These are phyloP conservation scores for Hypoxylon sp. DNA, from an alignment of 2,329 filamentous ascomycete species.

Conservation along the genomic window DNA sequence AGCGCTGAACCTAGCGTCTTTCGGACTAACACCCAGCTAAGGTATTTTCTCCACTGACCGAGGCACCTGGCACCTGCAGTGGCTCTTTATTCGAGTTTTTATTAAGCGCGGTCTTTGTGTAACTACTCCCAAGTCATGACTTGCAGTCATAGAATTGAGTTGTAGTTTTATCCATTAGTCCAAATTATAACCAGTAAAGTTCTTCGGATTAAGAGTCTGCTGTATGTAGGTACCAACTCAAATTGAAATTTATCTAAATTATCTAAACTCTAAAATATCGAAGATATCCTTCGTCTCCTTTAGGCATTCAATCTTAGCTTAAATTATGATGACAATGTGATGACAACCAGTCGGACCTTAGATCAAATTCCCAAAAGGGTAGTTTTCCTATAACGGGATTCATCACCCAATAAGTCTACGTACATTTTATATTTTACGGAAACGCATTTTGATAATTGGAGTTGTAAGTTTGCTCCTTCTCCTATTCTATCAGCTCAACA, in stretches of 20 bases:
- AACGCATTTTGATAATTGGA: neutral
- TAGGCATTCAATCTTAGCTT: conserved; percentile 4
- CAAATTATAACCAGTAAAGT: conserved; percentile 5
- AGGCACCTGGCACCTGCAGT: conserved; percentile 9
- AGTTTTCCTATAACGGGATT: conserved; percentile 34
- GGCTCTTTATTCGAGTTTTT: conserved; percentile 28
- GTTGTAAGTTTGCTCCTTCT: neutral
- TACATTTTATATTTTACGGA: neutral
- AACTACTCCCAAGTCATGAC: conserved; percentile 22
- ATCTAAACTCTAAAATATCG: neutral
- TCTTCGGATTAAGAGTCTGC: conserved; percentile 4
- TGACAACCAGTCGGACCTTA: conserved; percentile 34
- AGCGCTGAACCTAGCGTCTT: conserved; percentile 21
- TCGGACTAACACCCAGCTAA: conserved; percentile 20
- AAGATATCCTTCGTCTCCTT: conserved; percentile 2
- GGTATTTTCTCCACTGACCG: conserved; percentile 16
- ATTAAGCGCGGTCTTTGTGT: conserved; percentile 24
- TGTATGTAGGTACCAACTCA: conserved; percentile 22
- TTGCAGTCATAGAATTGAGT: conserved; percentile 7
- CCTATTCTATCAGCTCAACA: conserved; percentile 10
- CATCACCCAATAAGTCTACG: neutral
- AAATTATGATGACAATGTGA: neutral
- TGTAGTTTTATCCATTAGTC: conserved; percentile 15
- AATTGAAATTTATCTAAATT: conserved; percentile 5
- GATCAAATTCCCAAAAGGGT: conserved; percentile 36